Evolutionary conservation across 805 yeast species (phyloP), one percentile per base, ranked within the genome.

Genomic region (Diddensiella santjacobensis): DNA sequence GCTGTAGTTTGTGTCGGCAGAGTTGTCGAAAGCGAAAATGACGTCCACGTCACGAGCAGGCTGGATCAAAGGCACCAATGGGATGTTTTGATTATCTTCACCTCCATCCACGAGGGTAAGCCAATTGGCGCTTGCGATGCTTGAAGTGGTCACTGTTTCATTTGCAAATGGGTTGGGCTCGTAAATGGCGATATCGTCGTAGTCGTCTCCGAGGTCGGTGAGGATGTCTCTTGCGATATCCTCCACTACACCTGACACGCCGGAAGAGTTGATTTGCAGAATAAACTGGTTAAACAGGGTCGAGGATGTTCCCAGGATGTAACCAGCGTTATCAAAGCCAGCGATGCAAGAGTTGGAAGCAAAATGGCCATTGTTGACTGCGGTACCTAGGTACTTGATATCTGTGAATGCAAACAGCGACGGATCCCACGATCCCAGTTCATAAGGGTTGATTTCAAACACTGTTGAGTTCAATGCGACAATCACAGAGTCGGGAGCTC

Each of bases 351-450:
- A 60, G 36, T 65, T 65, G 15, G 63, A 58, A 18, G 61, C 53
- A 26, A 26, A 26, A 8, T 8, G 11, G 36, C 96, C 96, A 51
- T 79, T 72, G 22, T 71, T 58, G 30, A 84, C 74, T 19, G 74
- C 65, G 0, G 95, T 74, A 6, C 96, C 96, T 42, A 86, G 64
- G 61, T 84, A 87, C 64, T 80, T 75, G 40, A 79, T 66, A 51
- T 84, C 82, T 10, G 81, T 72, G 65, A 89, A 88, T 2, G 83
- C 69, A 47, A 75, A 71, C 47, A 86, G 66, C 1, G 83, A 71
- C 11, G 87, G 84, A 61, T 89, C 96, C 95, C 95, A 88, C 3
- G 95, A 81, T 11, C 96, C 96, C 60, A 88, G 67, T 61, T 83
- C 86, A 58, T 70, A 82, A 11, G 95, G 90, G 43, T 74, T 75